Base-by-base conservation (phyloP, 306 rosid genomes). In the Gleditsia sinensis region DNA sequence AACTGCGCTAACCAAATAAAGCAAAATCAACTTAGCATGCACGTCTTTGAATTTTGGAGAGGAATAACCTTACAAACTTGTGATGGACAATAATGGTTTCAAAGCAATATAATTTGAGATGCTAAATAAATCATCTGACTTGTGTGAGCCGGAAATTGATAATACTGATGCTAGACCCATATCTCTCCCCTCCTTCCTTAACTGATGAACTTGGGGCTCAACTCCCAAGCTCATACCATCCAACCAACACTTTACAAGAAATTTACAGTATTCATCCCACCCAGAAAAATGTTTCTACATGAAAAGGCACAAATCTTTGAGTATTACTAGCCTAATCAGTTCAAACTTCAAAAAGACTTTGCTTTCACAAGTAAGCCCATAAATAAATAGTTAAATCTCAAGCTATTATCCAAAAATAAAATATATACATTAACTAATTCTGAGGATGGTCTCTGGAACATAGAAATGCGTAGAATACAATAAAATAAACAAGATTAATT, bases 1-100 rank as follows among this genome's bases (percentile, higher is more conserved):
- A 57, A 53, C 49, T 28, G 12, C 37, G 53, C 43, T 45, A 56
- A 71, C 67, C 17, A 59, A 24, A 27, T 67, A 58, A 59, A 80
- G 32, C 46, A 80, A 67, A 65, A 72, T 13, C 54, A 79, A 46
- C 76, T 75, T 28, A 8, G 74, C 28, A 45, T 13, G 28, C 51
- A 45, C 19, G 17, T 57, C 21, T 25, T 14, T 9, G 46, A 19
- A 37, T 12, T 27, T 17, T 21, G 20, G 11, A 39, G 36, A 61
- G 6, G 17, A 27, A 65, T 39, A 21, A 36, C 42, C 20, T n/a
- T 67, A 33, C 32, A 48, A 14, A 36, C 12, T n/a, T n/a, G n/a
- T 6, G 14, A 40, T 8, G 71, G 49, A 43, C 3, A 13, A n/a
- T 8, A 32, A 32, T 21, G 43, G 17, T 36, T 17, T 59, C 57